Conservation (phyloP, 306 rosid species). For the Lathyrus oleraceus region DNA sequence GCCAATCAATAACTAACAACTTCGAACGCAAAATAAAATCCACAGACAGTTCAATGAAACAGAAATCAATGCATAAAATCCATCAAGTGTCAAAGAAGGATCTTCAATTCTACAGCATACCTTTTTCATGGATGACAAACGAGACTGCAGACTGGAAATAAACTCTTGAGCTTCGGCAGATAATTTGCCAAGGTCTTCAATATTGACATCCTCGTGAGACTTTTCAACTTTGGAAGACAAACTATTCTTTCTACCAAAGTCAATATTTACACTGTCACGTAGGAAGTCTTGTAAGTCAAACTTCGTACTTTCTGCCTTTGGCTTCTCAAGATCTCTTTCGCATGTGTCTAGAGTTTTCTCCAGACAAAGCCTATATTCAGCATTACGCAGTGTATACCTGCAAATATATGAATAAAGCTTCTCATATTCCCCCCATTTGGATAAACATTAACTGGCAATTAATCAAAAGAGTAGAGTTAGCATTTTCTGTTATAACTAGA, state of each 20-base stretch:
- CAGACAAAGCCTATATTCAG: conserved; percentile 89
- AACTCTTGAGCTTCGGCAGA: conserved; percentile 78
- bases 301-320: conserved; percentile 42
- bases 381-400: conserved; percentile 92
- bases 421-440: conserved; percentile 28
- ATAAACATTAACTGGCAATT: neutral
- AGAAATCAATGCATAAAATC: conserved; percentile 28
- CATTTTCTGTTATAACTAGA: no score
- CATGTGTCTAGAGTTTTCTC: conserved; percentile 66
- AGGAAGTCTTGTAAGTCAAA: conserved; percentile 61
- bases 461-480: no score
- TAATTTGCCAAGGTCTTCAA: conserved; percentile 69
- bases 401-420: conserved; percentile 31
- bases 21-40: conserved; percentile 19
- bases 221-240: conserved; percentile 50
- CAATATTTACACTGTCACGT: conserved; percentile 60
- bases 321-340: conserved; percentile 56
- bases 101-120: conserved; percentile 41
- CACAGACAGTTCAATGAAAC: conserved; percentile 10
- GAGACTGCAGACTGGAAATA: conserved; percentile 69
- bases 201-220: conserved; percentile 46
- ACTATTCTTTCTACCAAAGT: conserved; percentile 50
- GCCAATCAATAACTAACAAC: conserved; percentile 18
- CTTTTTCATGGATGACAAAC: conserved; percentile 75
- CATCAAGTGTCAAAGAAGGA: neutral